A percentile compares a stretch with the other conserved stretches of the same genome.
Conservation (phyloP, 108 stramenopile species). For the Bacterosira constricta region DNA sequence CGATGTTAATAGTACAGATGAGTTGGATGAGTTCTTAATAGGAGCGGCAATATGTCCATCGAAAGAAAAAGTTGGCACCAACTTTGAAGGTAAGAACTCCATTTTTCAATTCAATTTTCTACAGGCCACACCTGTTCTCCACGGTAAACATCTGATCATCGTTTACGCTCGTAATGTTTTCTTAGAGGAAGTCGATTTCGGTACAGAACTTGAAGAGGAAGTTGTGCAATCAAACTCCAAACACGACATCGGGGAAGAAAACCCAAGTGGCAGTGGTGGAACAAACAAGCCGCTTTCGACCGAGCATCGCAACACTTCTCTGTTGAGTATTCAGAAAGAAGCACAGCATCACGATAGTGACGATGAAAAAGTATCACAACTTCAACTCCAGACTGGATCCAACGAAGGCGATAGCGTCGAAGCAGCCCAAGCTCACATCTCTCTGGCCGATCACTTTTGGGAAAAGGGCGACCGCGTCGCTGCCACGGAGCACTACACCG, state of each 20-base stretch:
- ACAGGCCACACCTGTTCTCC: too few relatives aligned
- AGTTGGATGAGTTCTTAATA: conserved; percentile 28
- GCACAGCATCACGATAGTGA: background rate
- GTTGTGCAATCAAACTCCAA: background rate
- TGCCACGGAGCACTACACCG: conserved; percentile 36
- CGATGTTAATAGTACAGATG: conserved; percentile 27
- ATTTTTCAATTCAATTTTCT: too few relatives aligned
- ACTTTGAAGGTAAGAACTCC: too few relatives aligned
- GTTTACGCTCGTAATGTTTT: too few relatives aligned
- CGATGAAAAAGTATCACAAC: conserved; percentile 11
- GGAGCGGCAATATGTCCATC: background rate
- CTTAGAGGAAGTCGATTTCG: conserved; percentile 15
- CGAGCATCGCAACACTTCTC: background rate
- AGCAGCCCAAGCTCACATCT: conserved; percentile 19
- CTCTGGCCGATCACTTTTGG: conserved; percentile 29
- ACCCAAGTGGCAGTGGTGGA: background rate
- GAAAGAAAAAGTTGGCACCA: too few relatives aligned
- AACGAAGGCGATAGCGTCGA: conserved; percentile 23
- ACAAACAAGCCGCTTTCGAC: conserved; percentile 3
- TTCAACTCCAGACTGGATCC: background rate
- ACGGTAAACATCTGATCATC: too few relatives aligned
- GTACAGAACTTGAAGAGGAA: background rate
- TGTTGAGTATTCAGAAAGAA: conserved; percentile 1
- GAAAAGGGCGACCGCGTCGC: conserved; percentile 20
- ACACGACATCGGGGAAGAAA: background rate